A percentile compares a stretch with the other conserved stretches of the same genome.
Conservation (phyloP, 257 asterid genomes). For the Plantago elongata region DNA sequence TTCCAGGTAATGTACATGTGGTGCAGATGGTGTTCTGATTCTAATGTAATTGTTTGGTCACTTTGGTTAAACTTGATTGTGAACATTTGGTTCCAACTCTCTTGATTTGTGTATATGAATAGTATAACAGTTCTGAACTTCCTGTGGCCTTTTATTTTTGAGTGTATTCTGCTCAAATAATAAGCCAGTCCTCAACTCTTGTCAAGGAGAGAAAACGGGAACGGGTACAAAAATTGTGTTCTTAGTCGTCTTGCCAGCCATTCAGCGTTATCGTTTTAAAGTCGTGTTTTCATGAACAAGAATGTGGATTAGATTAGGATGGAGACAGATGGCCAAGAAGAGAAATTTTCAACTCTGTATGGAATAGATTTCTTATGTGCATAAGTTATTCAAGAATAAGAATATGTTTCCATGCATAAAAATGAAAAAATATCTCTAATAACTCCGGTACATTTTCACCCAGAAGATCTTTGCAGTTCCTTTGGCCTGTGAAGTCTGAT, state of each 20-base stretch:
- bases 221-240: no score
- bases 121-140: neutral
- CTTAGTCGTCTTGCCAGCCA: no score
- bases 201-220: no score
- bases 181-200: no score
- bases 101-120: slow-evolving; percentile 3
- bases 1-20: slow-evolving; percentile 30
- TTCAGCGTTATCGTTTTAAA: no score
- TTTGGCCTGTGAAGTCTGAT: neutral
- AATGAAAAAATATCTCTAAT: slow-evolving; percentile 23
- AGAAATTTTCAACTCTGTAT: no score
- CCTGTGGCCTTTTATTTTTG: neutral
- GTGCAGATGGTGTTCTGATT: slow-evolving; percentile 19
- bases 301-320: no score
- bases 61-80: neutral
- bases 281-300: no score
- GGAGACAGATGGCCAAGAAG: no score
- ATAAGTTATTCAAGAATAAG: slow-evolving; percentile 13
- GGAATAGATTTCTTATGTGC: slow-evolving; percentile 8
- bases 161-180: no score
- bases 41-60: slow-evolving; percentile 5
- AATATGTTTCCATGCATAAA: slow-evolving; percentile 7
- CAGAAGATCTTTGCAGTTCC: neutral
- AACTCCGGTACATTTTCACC: neutral
- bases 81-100: neutral